Base-by-base conservation (phyloP, 1,139 yeast species). In the Suhomyces yuchorum region DNA sequence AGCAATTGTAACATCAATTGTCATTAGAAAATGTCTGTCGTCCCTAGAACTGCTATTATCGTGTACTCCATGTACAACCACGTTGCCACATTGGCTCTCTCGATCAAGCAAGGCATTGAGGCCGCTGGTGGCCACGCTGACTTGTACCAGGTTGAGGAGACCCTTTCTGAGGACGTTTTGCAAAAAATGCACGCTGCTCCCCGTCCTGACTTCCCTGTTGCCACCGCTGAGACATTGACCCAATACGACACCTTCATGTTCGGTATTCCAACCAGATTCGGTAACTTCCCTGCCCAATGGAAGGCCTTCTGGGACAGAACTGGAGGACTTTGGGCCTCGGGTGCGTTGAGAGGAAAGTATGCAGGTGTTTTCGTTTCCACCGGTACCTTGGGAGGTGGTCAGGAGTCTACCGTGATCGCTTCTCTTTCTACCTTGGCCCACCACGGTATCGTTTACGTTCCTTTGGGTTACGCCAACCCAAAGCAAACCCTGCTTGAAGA, bases 11-110 rank as follows among this genome's bases (percentile, higher is more conserved):
- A 5, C 37, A 34, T 36, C 39, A n/a, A 36, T 22, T 15, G 9
- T n/a, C 8, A 22, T 22, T 23, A 9, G 30, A 9, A n/a, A 11
- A 38, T 48, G 51, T 37, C 49, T 38, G 47, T 46, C 30, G 42
- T 43, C 12, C 67, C 68, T 54, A 70, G 62, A 61, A 62, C 68
- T 52, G 78, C 78, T 48, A 86, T 90, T 61, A 78, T 90, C 67
- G 83, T 84, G 67, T 90, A 90, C 81, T 81, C 96, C 47, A 70
- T 85, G 63, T 89, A 87, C 77, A 91, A 91, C 60, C 96, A 90
- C 73, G 72, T 86, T 58, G 82, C 83, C 57, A 71, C 75, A 44
- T 58, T 87, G 54, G 96, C 96, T 51, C 80, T 82, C 69, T 77
- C 85, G 51, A 84, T 81, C 62, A 80, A 84, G 72, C 74, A 73